phyloP scores from a whole-genome alignment of 2,329 filamentous ascomycete species.

The Septoria linicola region DNA sequence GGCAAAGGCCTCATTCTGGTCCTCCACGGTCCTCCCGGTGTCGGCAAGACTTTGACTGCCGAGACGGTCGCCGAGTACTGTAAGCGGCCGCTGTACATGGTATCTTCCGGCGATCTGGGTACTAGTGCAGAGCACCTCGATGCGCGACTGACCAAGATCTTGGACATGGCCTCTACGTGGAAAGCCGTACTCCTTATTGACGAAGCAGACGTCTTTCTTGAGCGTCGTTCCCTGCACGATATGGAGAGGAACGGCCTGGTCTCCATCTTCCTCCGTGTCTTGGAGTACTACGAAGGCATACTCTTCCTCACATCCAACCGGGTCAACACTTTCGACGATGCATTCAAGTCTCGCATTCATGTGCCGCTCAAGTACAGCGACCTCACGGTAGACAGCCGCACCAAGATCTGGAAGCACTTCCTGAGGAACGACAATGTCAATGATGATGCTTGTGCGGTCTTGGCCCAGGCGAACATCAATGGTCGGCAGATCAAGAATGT shows the following conservation, averaged over 20 bases:
- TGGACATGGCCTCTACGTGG: slow-evolving; percentile 83
- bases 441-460: slow-evolving; percentile 23
- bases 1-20: slow-evolving; percentile 43
- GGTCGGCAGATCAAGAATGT: slow-evolving; percentile 37
- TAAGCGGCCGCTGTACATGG: slow-evolving; percentile 47
- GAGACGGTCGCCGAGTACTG: slow-evolving; percentile 40
- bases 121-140: slow-evolving; percentile 51
- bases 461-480: slow-evolving; percentile 31
- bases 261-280: slow-evolving; percentile 49
- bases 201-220: slow-evolving; percentile 79
- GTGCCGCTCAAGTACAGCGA: slow-evolving; percentile 34
- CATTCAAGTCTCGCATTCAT: slow-evolving; percentile 42
- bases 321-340: slow-evolving; percentile 38
- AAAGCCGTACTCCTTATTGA: slow-evolving; percentile 83
- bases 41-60: slow-evolving; percentile 45
- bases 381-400: slow-evolving; percentile 26
- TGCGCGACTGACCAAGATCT: slow-evolving; percentile 49
- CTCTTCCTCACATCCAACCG: slow-evolving; percentile 43
- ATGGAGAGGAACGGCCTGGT: slow-evolving; percentile 81
- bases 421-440: slow-evolving; percentile 18
- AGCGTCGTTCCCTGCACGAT: slow-evolving; percentile 76
- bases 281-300: slow-evolving; percentile 43
- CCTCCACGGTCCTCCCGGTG: slow-evolving; percentile 41
- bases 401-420: slow-evolving; percentile 33
- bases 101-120: slow-evolving; percentile 33